A percentile compares a stretch with the other conserved stretches of the same genome.
Evolutionary conservation across 495 filamentous ascomycete genomes (phyloP).

Genomic region (Hypoxylon subgilvum): DNA sequence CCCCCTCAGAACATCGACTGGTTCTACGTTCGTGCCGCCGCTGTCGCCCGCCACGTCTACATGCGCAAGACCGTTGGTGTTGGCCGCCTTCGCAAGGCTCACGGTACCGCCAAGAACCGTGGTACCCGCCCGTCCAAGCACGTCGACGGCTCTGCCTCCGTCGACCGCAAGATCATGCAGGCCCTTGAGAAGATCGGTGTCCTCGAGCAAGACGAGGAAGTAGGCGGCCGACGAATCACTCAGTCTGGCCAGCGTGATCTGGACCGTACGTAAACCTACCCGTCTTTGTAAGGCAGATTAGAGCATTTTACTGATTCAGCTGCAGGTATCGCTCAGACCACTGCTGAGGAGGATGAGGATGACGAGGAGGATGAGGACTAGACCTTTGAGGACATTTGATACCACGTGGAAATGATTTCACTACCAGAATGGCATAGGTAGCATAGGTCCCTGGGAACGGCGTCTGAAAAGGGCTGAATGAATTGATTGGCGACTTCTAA

Average conservation of each 20-base stretch:
- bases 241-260: conserved; percentile 97
- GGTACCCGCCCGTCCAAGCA: conserved; percentile 89
- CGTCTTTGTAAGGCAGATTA: background rate
- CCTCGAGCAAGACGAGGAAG: conserved; percentile 93
- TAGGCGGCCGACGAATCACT: conserved; percentile 95
- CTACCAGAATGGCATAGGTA: conserved; percentile 41
- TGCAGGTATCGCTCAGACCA: conserved; percentile 72
- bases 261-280: conserved; percentile 67
- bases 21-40: conserved; percentile 98
- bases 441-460: conserved; percentile 41
- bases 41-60: conserved; percentile 97
- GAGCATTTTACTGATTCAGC: conserved; percentile 7
- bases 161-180: conserved; percentile 96
- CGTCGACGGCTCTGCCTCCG: conserved; percentile 90
- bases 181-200: conserved; percentile 98
- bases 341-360: conserved; percentile 71
- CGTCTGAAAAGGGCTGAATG: conserved; percentile 45
- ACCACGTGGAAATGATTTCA: conserved; percentile 34
- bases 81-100: conserved; percentile 69
- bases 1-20: conserved; percentile 96
- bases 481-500: conserved; percentile 42
- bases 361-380: conserved; percentile 71
- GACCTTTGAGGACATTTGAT: conserved; percentile 59
- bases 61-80: conserved; percentile 99
- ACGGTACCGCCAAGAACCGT: conserved; percentile 96